Evolutionary conservation across 1,284 basidiomycete species (phyloP).

Genomic region (Bondarzewia mesenterica): DNA sequence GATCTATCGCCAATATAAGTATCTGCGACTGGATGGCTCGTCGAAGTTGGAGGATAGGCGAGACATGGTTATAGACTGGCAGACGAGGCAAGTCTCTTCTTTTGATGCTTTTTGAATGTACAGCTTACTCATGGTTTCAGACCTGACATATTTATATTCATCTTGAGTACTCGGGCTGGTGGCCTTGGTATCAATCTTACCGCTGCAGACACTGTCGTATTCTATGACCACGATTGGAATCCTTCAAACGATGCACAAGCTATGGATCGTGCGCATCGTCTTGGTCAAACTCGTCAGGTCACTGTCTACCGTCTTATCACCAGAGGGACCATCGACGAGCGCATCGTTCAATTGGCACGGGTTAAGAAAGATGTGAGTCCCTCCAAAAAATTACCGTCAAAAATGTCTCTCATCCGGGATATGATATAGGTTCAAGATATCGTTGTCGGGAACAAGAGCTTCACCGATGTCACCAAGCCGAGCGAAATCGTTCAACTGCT

Average conservation of each 20-base stretch:
- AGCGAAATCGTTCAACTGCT: conserved; percentile 96
- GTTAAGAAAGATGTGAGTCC: conserved; percentile 88
- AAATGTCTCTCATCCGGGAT: neutral
- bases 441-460: conserved; percentile 95
- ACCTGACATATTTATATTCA: conserved; percentile 92
- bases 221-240: conserved; percentile 99
- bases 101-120: neutral
- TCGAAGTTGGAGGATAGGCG: conserved; percentile 94
- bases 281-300: conserved; percentile 98
- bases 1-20: conserved; percentile 97
- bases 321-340: conserved; percentile 96
- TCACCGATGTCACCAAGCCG: conserved; percentile 88
- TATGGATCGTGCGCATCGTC: conserved; percentile 98
- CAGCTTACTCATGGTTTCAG: conserved; percentile 31
- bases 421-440: conserved; percentile 87
- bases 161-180: conserved; percentile 94
- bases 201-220: conserved; percentile 95
- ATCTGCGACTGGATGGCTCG: conserved; percentile 90
- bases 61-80: conserved; percentile 99
- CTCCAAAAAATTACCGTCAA: neutral
- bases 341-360: conserved; percentile 90
- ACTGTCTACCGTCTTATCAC: conserved; percentile 98
- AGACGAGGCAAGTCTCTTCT: conserved; percentile 68
- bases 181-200: conserved; percentile 98
- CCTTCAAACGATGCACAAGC: conserved; percentile 99